Evolutionary conservation across 106 monocot genomes (phyloP).

Genomic region (Narthecium ossifragum): DNA sequence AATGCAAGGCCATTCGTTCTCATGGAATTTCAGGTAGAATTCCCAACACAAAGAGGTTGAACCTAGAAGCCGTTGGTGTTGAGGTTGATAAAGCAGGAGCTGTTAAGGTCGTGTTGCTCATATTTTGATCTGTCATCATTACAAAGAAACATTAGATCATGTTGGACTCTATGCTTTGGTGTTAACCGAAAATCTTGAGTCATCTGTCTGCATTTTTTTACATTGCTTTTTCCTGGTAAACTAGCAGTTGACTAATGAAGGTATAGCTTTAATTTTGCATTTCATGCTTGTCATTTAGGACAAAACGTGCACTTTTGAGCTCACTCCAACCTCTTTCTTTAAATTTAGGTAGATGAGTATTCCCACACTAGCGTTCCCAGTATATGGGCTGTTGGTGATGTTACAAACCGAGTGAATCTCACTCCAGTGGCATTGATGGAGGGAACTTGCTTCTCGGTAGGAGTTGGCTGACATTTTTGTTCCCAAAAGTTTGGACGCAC

Average conservation of each 20-base stretch:
- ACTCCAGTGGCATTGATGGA: conserved; percentile 99
- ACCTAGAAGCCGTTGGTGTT: conserved; percentile 88
- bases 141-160: no score
- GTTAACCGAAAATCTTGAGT: no score
- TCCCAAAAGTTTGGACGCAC: not conserved
- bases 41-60: conserved; percentile 90
- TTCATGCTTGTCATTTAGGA: no score
- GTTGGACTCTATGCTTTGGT: no score
- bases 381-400: conserved; percentile 99
- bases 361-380: conserved; percentile 77
- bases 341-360: conserved; percentile 91
- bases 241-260: no score
- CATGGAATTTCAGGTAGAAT: conserved; percentile 46
- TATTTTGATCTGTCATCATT: no score
- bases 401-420: conserved; percentile 97
- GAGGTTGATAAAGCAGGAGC: conserved; percentile 85
- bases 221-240: no score
- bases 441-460: conserved; percentile 92
- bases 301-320: no score
- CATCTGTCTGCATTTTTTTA: no score
- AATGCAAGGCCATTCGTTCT: not conserved
- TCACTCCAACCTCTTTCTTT: conserved; percentile 9
- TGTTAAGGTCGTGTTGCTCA: conserved; percentile 84
- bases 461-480: no score
- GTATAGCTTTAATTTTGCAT: no score